Conservation (phyloP, 352 stramenopile species). For the Chrysophaeum taylorii region DNA sequence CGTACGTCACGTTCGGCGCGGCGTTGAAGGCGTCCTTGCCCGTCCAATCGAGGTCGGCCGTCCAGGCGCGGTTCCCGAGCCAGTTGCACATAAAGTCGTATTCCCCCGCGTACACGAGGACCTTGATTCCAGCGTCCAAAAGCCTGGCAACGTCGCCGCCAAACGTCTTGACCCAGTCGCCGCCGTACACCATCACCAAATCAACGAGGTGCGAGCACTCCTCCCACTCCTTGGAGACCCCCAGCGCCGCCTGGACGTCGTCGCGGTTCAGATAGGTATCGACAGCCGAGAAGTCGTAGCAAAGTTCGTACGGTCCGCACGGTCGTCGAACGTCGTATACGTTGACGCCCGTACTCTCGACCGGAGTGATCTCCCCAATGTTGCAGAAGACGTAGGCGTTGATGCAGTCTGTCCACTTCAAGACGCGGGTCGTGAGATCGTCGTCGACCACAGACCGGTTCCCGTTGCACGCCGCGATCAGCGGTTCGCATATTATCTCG, state of each 20-base stretch:
- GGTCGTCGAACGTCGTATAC: conserved; percentile 79
- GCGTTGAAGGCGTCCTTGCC: conserved; percentile 69
- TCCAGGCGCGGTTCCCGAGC: conserved; percentile 87
- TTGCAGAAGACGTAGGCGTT: conserved; percentile 76
- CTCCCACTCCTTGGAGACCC: conserved; percentile 57
- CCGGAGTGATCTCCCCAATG: conserved; percentile 54
- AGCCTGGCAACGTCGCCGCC: conserved; percentile 72
- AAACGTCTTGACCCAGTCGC: conserved; percentile 95
- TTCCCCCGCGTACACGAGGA: conserved; percentile 90
- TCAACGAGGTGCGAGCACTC: conserved; percentile 87
- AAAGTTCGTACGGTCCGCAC: conserved; percentile 74
- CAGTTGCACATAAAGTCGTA: conserved; percentile 95
- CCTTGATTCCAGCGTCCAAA: conserved; percentile 74
- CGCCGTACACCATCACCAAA: conserved; percentile 79
- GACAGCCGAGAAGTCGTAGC: conserved; percentile 85
- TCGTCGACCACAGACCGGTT: conserved; percentile 36
- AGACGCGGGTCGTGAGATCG: conserved; percentile 26
- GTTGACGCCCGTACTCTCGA: conserved; percentile 53
- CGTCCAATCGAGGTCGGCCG: conserved; percentile 74
- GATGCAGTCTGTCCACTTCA: conserved; percentile 48
- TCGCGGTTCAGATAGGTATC: conserved; percentile 73
- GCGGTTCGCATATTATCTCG: conserved; percentile 45
- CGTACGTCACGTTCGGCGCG: conserved; percentile 22
- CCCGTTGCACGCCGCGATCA: conserved; percentile 72
- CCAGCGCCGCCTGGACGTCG: conserved; percentile 43